Percentiles rank a stretch among this genome's conserved stretches.
These are phyloP conservation scores for Exophiala sp. DNA, from an alignment of 2,329 filamentous ascomycete species.

Conservation along the genomic window DNA sequence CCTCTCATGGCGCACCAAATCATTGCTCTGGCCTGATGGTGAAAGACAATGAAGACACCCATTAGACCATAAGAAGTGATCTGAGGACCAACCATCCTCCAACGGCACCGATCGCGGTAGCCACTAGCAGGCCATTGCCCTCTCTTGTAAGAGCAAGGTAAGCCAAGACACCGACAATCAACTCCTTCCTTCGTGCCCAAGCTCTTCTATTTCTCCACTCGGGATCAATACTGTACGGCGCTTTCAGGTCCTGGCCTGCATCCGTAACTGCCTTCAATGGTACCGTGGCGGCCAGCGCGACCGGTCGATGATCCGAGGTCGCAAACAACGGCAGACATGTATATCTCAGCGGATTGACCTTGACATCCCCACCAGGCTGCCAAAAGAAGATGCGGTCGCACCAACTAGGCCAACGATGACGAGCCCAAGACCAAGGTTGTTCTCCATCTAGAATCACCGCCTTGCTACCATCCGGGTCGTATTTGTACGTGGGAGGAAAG, in stretches of 20 bases:
- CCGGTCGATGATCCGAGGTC: conserved; percentile 84
- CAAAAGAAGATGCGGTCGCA: conserved; percentile 79
- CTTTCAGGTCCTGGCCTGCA: conserved; percentile 27
- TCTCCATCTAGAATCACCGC: conserved; percentile 34
- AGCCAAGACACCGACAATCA: conserved; percentile 53
- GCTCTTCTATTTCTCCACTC: conserved; percentile 51
- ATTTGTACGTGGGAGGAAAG: conserved; percentile 96
- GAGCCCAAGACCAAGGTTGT: conserved; percentile 64
- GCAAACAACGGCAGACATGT: conserved; percentile 68
- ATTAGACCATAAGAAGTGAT: conserved; percentile 28
- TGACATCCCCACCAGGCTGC: conserved; percentile 51
- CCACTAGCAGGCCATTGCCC: conserved; percentile 40
- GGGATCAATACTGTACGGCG: conserved; percentile 54
- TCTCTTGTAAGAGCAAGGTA: conserved; percentile 49
- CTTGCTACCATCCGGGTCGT: conserved; percentile 44
- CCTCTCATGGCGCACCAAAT: too few species aligned
- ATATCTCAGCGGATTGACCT: conserved; percentile 58
- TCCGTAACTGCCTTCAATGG: conserved; percentile 47
- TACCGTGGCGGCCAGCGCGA: conserved; percentile 64
- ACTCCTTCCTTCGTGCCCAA: conserved; percentile 52
- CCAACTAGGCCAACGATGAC: conserved; percentile 84
- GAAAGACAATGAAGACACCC: background rate
- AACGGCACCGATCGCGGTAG: conserved; percentile 34
- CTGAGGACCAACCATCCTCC: conserved; percentile 40
- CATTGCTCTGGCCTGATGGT: background rate